phyloP scores from a whole-genome alignment of 2,329 filamentous ascomycete species.

The Fusarium begoniae region DNA sequence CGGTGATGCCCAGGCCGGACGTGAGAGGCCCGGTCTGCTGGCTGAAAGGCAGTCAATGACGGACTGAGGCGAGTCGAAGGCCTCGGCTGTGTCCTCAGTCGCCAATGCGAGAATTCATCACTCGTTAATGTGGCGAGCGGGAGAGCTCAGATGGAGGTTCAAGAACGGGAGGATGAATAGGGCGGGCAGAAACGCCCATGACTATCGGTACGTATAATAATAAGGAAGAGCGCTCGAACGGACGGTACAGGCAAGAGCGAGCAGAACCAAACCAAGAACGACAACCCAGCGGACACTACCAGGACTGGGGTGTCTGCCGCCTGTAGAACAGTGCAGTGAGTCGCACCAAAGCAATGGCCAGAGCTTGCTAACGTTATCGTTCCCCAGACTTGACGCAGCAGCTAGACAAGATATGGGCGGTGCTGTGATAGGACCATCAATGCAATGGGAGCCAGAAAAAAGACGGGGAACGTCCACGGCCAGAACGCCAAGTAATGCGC shows the following conservation, averaged over 20 bases:
- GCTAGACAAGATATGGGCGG: constrained; percentile 42
- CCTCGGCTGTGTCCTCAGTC: constrained; percentile 49
- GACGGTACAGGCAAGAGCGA: constrained; percentile 27
- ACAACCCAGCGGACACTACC: constrained; percentile 18
- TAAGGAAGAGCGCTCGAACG: constrained; percentile 23
- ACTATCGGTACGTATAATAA: constrained; percentile 44
- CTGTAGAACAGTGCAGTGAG: constrained; percentile 26
- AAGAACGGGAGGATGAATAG: constrained; percentile 44
- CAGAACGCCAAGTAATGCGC: constrained; percentile 48
- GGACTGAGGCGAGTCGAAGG: constrained; percentile 52
- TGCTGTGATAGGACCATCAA: constrained; percentile 42
- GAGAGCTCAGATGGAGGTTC: constrained; percentile 46
- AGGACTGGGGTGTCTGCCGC: constrained; percentile 27
- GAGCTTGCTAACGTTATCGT: constrained; percentile 46
- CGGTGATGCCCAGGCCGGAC: constrained; percentile 44
- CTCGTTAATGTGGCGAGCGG: constrained; percentile 48
- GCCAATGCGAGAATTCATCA: constrained; percentile 49
- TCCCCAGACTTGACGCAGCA: constrained; percentile 45
- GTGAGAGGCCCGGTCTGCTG: constrained; percentile 47
- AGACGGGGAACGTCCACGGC: constrained; percentile 35
- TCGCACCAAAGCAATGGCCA: constrained; percentile 38
- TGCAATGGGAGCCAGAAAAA: constrained; percentile 30
- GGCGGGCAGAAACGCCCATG: constrained; percentile 51
- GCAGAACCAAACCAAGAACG: constrained; percentile 21
- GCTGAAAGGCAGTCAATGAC: constrained; percentile 48